These are phyloP conservation scores for Heterobasidion irregulare DNA, from an alignment of 1,284 basidiomycete genomes.

Conservation along the genomic window DNA sequence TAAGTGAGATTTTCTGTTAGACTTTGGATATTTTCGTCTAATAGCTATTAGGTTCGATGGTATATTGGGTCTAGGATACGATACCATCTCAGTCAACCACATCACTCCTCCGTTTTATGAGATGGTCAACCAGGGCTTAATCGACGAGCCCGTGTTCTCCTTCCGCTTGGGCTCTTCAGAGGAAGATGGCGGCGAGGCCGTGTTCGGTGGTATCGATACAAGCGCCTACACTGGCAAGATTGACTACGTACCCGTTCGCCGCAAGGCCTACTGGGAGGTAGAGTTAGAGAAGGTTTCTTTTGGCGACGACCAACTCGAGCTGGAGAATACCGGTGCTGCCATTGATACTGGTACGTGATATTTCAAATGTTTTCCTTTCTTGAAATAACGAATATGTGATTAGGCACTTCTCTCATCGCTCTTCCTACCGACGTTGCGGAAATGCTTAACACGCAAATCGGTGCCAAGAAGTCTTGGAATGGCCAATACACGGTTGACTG, in stretches of 20 bases:
- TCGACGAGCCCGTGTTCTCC: slow-evolving; percentile 87
- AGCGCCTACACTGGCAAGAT: slow-evolving; percentile 79
- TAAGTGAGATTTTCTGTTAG: slow-evolving; percentile 29
- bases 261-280: slow-evolving; percentile 99
- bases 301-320: slow-evolving; percentile 78
- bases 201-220: slow-evolving; percentile 89
- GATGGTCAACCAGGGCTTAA: slow-evolving; percentile 80
- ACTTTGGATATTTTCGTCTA: slow-evolving; percentile 1
- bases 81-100: slow-evolving; percentile 94
- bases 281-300: slow-evolving; percentile 84
- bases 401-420: slow-evolving; percentile 85
- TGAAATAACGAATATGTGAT: slow-evolving; percentile 4
- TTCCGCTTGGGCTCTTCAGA: slow-evolving; percentile 92
- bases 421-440: slow-evolving; percentile 94
- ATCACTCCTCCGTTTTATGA: slow-evolving; percentile 94
- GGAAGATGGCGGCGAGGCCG: slow-evolving; percentile 85
- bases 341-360: slow-evolving; percentile 80
- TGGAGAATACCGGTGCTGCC: slow-evolving; percentile 89
- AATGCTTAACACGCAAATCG: slow-evolving; percentile 95
- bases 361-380: background rate
- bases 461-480: slow-evolving; percentile 89
- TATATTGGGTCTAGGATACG: slow-evolving; percentile 91
- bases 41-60: slow-evolving; percentile 73
- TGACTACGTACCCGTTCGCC: slow-evolving; percentile 84
- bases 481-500: slow-evolving; percentile 95